These are phyloP conservation scores for Trametopsis cervina DNA, from an alignment of 768 basidiomycete species.

Conservation along the genomic window DNA sequence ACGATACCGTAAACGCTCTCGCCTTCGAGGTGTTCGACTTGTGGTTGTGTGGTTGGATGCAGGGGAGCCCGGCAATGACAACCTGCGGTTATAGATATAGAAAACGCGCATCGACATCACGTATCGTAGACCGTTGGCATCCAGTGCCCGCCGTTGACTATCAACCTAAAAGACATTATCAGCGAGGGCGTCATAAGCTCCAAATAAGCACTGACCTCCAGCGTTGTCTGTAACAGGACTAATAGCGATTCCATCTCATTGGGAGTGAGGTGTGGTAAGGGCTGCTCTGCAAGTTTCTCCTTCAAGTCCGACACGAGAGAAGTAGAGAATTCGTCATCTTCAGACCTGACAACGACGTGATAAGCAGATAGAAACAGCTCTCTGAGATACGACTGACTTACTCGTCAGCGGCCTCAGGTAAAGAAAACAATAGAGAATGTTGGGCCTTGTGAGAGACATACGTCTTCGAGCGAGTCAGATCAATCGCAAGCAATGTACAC, in stretches of 20 bases:
- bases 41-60: slow-evolving; percentile 34
- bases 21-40: slow-evolving; percentile 47
- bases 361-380: not conserved
- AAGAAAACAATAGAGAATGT: slow-evolving; percentile 50
- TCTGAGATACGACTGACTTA: slow-evolving; percentile 24
- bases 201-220: slow-evolving; percentile 48
- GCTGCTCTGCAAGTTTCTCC: slow-evolving; percentile 51
- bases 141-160: slow-evolving; percentile 83
- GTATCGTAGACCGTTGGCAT: slow-evolving; percentile 89
- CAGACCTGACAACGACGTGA: slow-evolving; percentile 29
- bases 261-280: slow-evolving; percentile 63
- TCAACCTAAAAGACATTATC: slow-evolving; percentile 52
- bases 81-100: slow-evolving; percentile 72
- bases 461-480: not conserved
- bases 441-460: slow-evolving; percentile 27
- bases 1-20: slow-evolving; percentile 75
- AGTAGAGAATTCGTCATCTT: slow-evolving; percentile 55
- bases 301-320: slow-evolving; percentile 54
- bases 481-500: not conserved
- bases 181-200: not conserved
- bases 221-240: slow-evolving; percentile 78
- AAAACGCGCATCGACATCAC: slow-evolving; percentile 90
- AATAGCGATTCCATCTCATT: slow-evolving; percentile 82
- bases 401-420: slow-evolving; percentile 36
- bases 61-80: slow-evolving; percentile 42